These are phyloP conservation scores for Dendrostoma leiphaemia DNA, from an alignment of 2,329 filamentous ascomycete genomes.

Conservation along the genomic window DNA sequence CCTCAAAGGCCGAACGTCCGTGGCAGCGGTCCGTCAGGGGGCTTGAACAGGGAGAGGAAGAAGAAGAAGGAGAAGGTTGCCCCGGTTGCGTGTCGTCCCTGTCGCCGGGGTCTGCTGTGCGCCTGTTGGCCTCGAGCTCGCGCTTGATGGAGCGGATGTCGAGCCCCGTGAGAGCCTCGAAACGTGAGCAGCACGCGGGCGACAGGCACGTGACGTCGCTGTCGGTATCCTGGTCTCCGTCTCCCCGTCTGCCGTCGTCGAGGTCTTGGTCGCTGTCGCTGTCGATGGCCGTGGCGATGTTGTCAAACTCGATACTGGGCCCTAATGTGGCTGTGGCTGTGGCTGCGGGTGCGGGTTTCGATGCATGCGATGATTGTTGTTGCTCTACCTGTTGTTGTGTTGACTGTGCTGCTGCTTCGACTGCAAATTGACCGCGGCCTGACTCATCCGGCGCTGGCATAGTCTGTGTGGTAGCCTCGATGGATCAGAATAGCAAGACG, in stretches of 20 bases:
- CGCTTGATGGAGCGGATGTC: slow-evolving; percentile 15
- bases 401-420: background rate
- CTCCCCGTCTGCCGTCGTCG: slow-evolving; percentile 1
- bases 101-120: background rate
- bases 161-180: slow-evolving; percentile 16
- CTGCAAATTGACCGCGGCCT: slow-evolving; percentile 5
- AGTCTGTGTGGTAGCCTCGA: background rate
- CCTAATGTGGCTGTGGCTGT: background rate
- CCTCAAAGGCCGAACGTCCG: slow-evolving; percentile 17
- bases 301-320: too few relatives aligned
- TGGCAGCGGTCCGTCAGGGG: slow-evolving; percentile 11
- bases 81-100: background rate
- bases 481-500: background rate
- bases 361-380: too few relatives aligned
- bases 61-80: too few relatives aligned
- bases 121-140: slow-evolving; percentile 1
- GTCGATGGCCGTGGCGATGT: slow-evolving; percentile 3
- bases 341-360: background rate
- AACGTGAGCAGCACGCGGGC: slow-evolving; percentile 15
- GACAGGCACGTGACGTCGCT: slow-evolving; percentile 15
- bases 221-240: background rate
- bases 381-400: too few relatives aligned
- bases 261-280: slow-evolving; percentile 17
- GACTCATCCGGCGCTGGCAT: slow-evolving; percentile 16
- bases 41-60: too few relatives aligned